Conservation (phyloP, 345 rosid genomes). For the Pugionium cornutum region DNA sequence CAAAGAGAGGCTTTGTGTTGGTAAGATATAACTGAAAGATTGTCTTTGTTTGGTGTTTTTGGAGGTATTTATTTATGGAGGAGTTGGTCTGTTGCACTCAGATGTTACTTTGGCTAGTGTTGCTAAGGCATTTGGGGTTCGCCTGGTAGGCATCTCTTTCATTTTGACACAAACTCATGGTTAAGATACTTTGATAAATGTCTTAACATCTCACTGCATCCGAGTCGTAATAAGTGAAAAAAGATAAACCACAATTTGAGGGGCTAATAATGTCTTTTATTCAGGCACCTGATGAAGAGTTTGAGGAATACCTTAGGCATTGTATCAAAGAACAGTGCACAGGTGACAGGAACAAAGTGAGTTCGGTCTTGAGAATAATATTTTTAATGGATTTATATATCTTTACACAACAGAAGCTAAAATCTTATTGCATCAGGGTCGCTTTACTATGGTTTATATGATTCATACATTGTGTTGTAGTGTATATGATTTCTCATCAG, state of each 20-base stretch:
- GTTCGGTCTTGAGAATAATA: slow-evolving; percentile 22
- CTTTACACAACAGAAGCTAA: background rate
- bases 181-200: slow-evolving; percentile 3
- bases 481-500: slow-evolving; percentile 32
- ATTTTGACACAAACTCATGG: slow-evolving; percentile 10
- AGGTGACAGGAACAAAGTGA: slow-evolving; percentile 91
- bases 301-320: slow-evolving; percentile 89
- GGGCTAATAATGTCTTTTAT: slow-evolving; percentile 12
- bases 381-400: background rate
- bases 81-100: slow-evolving; percentile 92
- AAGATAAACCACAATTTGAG: background rate
- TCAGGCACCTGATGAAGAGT: slow-evolving; percentile 99
- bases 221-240: background rate
- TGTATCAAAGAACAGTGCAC: slow-evolving; percentile 74
- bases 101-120: slow-evolving; percentile 91
- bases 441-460: background rate
- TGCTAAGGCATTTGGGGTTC: slow-evolving; percentile 98
- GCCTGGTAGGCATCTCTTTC: slow-evolving; percentile 60
- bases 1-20: background rate
- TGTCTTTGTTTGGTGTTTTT: slow-evolving; percentile 13
- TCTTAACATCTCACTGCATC: slow-evolving; percentile 17
- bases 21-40: slow-evolving; percentile 13
- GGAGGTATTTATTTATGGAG: slow-evolving; percentile 87
- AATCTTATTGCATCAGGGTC: background rate
- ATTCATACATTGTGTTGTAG: background rate